Evolutionary conservation across 2,329 filamentous ascomycete species (phyloP).

Genomic region (Phialemoniopsis sp.): DNA sequence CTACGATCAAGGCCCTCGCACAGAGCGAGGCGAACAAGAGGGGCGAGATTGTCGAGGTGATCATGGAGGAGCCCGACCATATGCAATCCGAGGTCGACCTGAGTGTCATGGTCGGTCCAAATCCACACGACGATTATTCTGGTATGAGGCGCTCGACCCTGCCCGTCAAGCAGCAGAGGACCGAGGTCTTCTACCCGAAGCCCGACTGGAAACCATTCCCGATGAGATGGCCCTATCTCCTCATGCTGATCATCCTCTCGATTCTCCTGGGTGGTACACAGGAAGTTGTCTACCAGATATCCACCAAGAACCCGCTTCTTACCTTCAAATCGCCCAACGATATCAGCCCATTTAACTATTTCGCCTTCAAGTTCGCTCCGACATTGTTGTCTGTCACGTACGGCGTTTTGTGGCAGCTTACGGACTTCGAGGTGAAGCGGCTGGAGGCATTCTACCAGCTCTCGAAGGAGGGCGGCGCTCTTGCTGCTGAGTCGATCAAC

Average conservation of each 20-base stretch:
- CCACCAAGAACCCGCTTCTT: constrained; percentile 37
- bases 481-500: constrained; percentile 64
- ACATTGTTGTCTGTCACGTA: constrained; percentile 58
- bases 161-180: constrained; percentile 28
- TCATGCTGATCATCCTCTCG: constrained; percentile 48
- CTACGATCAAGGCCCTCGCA: constrained; percentile 44
- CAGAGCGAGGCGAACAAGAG: constrained; percentile 56
- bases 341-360: constrained; percentile 48
- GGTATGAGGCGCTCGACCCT: constrained; percentile 31
- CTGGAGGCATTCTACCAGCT: constrained; percentile 65
- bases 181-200: constrained; percentile 55
- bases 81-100: constrained; percentile 38
- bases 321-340: constrained; percentile 45
- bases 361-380: constrained; percentile 60
- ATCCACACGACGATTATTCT: constrained; percentile 15
- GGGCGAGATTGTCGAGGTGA: constrained; percentile 57
- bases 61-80: constrained; percentile 36
- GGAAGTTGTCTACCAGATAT: constrained; percentile 52
- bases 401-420: constrained; percentile 63
- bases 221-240: constrained; percentile 60
- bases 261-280: constrained; percentile 44
- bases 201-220: constrained; percentile 64
- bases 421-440: constrained; percentile 63
- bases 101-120: constrained; percentile 44
- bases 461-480: constrained; percentile 53